Conservation (phyloP, 805 yeast species). For the Kuraishia hungarica region DNA sequence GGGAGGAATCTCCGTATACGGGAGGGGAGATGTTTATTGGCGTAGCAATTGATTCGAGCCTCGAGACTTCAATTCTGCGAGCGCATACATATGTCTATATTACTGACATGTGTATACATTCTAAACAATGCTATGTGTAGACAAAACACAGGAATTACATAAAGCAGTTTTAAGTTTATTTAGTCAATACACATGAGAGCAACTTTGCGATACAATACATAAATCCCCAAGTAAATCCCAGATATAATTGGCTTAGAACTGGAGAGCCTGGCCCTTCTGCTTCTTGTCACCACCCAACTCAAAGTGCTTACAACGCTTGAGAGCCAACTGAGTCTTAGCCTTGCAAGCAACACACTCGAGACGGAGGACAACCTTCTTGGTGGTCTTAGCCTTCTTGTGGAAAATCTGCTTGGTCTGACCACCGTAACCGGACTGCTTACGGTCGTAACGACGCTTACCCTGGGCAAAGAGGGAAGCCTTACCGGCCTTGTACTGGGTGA, state of each 20-base stretch:
- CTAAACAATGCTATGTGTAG: neutral
- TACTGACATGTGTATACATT: neutral
- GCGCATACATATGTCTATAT: too few species aligned
- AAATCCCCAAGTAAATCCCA: neutral
- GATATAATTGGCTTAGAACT: constrained; percentile 57
- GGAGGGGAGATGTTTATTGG: too few species aligned
- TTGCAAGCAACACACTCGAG: constrained; percentile 98
- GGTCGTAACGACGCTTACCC: constrained; percentile 99
- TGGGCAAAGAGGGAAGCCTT: constrained; percentile 98
- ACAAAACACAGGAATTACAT: neutral
- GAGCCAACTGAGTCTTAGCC: constrained; percentile 95
- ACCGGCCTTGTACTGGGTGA: constrained; percentile 99
- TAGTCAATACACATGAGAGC: neutral
- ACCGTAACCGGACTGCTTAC: constrained; percentile 99
- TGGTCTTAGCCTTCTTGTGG: constrained; percentile 99
- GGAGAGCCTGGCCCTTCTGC: constrained; percentile 99
- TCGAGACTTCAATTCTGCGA: too few species aligned
- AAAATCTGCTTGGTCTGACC: constrained; percentile 99
- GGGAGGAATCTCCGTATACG: too few species aligned
- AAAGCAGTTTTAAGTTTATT: neutral
- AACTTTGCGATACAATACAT: neutral
- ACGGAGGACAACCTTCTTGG: constrained; percentile 99
- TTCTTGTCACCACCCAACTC: constrained; percentile 99
- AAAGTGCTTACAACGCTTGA: constrained; percentile 99
- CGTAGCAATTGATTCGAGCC: too few species aligned